These are phyloP conservation scores for Didymella pomorum DNA, from an alignment of 2,329 filamentous ascomycete genomes.

Conservation along the genomic window DNA sequence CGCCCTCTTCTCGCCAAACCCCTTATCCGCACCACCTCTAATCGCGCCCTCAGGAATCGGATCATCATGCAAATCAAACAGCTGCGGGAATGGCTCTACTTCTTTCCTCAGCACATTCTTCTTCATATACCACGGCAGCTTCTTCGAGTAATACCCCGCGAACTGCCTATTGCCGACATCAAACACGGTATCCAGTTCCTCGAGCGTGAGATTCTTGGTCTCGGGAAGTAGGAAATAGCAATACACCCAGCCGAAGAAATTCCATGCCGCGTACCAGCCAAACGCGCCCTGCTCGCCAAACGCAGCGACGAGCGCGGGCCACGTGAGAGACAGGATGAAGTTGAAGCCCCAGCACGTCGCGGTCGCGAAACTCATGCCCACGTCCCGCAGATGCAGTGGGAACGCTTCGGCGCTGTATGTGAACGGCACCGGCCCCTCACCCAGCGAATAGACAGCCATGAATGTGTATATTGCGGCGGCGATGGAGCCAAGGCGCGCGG, in stretches of 20 bases:
- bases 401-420: constrained; percentile 56
- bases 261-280: constrained; percentile 65
- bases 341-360: constrained; percentile 68
- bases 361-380: constrained; percentile 55
- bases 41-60: constrained; percentile 15
- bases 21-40: background rate
- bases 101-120: constrained; percentile 44
- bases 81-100: constrained; percentile 36
- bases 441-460: constrained; percentile 55
- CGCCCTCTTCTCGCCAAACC: constrained; percentile 11
- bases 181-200: constrained; percentile 44
- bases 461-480: constrained; percentile 59
- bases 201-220: constrained; percentile 43
- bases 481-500: constrained; percentile 44
- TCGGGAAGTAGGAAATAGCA: constrained; percentile 43
- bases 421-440: constrained; percentile 43
- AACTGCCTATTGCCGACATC: constrained; percentile 40
- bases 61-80: constrained; percentile 36
- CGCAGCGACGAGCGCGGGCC: constrained; percentile 59
- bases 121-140: constrained; percentile 50
- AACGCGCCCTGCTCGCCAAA: constrained; percentile 63
- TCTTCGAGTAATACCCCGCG: constrained; percentile 35
- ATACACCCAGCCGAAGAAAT: constrained; percentile 60
- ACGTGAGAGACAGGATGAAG: constrained; percentile 61
- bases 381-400: constrained; percentile 55